Evolutionary conservation across 1,139 yeast genomes (phyloP).

Genomic region (Hansenula lynferdii): DNA sequence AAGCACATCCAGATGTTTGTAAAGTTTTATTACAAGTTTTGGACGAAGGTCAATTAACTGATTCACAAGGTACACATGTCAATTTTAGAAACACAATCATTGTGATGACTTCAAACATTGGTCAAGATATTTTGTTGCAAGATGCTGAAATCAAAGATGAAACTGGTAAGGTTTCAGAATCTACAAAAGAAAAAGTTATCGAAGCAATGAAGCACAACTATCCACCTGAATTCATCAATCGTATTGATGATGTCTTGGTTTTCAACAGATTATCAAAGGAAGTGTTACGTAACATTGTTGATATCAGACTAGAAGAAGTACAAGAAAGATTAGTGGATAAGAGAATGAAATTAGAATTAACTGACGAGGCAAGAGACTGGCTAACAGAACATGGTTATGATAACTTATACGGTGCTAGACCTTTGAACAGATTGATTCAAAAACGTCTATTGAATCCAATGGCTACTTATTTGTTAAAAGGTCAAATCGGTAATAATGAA

Average conservation of each 20-base stretch:
- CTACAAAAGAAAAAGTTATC: constrained; percentile 51
- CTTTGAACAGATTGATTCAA: constrained; percentile 85
- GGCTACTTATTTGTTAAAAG: constrained; percentile 74
- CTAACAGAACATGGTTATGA: constrained; percentile 85
- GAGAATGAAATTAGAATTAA: constrained; percentile 60
- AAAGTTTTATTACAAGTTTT: constrained; percentile 85
- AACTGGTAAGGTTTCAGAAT: constrained; percentile 40
- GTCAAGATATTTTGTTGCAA: constrained; percentile 78
- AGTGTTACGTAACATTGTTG: constrained; percentile 74
- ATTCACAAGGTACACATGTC: constrained; percentile 89
- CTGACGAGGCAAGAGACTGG: constrained; percentile 66
- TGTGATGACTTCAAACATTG: constrained; percentile 97
- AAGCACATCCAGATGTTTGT: constrained; percentile 92
- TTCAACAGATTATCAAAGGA: constrained; percentile 81
- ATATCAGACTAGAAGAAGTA: constrained; percentile 76
- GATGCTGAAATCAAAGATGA: constrained; percentile 49
- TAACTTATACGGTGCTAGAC: constrained; percentile 91
- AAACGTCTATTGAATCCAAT: constrained; percentile 79
- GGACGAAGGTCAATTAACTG: constrained; percentile 93
- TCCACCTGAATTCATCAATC: constrained; percentile 92
- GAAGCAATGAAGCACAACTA: constrained; percentile 67
- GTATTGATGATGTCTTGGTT: constrained; percentile 86
- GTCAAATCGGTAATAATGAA: constrained; percentile 70
- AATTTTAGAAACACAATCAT: constrained; percentile 93
- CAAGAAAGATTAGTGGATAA: constrained; percentile 75